Percentiles rank a stretch among this genome's conserved stretches.
Conservation (phyloP, 129 eudicot species). For the Helichrysum umbraculigerum region DNA sequence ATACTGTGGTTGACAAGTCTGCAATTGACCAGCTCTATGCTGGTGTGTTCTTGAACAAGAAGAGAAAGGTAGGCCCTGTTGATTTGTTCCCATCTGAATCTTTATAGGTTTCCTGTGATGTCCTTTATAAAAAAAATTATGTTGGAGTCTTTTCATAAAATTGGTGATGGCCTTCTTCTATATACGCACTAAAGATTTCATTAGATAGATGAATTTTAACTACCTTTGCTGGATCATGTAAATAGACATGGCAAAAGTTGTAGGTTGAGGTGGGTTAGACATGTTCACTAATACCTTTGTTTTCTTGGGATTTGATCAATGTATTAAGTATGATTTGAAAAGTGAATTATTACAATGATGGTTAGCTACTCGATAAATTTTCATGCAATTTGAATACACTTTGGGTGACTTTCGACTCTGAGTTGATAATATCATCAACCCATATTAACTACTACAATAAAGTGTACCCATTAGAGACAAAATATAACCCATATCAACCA, state of each 20-base stretch:
- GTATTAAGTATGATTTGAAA: neutral
- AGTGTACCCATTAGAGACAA: neutral
- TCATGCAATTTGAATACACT: too few relatives aligned
- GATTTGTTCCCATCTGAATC: neutral
- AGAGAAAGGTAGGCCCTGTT: conserved; percentile 42
- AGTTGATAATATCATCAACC: neutral
- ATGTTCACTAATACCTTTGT: neutral
- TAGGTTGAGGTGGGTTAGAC: neutral
- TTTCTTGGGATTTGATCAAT: neutral
- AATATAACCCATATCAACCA: neutral
- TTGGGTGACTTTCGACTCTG: too few relatives aligned
- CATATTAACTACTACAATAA: neutral
- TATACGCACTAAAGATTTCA: too few relatives aligned
- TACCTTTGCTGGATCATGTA: neutral
- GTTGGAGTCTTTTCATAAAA: neutral
- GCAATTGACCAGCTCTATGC: conserved; percentile 45
- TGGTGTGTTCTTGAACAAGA: conserved; percentile 67
- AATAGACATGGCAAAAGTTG: neutral
- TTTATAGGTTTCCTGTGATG: neutral
- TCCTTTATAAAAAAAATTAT: neutral
- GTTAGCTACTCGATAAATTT: too few relatives aligned
- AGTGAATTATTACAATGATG: neutral
- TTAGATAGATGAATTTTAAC: neutral
- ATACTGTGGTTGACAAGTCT: conserved; percentile 42
- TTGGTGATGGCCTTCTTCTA: neutral